These are phyloP conservation scores for Sporobolus alterniflorus DNA, from an alignment of 202 grass and related monocot genomes.

Conservation along the genomic window DNA sequence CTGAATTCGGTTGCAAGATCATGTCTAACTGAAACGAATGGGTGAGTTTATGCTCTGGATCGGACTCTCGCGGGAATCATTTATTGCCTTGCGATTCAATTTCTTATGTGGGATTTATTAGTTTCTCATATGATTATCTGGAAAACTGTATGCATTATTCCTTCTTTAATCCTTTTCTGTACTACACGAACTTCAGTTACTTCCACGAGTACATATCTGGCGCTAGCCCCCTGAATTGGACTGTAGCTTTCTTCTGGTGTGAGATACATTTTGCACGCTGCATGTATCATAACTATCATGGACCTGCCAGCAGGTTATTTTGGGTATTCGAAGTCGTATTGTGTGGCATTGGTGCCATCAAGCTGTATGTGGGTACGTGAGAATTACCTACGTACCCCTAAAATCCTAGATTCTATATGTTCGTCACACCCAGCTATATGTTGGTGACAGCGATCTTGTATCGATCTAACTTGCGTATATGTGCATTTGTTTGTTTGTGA, in stretches of 20 bases:
- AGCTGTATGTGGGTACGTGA: background rate
- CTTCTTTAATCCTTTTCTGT: background rate
- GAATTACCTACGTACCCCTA: background rate
- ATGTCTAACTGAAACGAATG: background rate
- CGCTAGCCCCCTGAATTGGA: background rate
- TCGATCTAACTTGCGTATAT: background rate
- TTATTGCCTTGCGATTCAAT: background rate
- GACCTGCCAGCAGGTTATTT: background rate
- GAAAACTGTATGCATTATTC: background rate
- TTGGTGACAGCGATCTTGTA: background rate
- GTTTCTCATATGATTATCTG: background rate
- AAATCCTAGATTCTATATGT: too few relatives aligned
- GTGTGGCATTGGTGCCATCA: background rate
- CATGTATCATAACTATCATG: rapidly evolving
- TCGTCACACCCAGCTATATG: too few relatives aligned
- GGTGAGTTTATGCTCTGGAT: background rate
- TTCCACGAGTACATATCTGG: background rate
- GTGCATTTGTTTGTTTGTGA: background rate
- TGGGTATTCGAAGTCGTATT: background rate
- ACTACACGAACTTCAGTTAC: background rate
- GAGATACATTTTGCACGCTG: background rate
- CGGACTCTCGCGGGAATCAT: background rate
- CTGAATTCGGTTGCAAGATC: background rate
- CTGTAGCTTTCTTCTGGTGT: background rate
- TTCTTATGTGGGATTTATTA: background rate